These are phyloP conservation scores for Fusarium lateritium DNA, from an alignment of 2,329 filamentous ascomycete genomes.

Conservation along the genomic window DNA sequence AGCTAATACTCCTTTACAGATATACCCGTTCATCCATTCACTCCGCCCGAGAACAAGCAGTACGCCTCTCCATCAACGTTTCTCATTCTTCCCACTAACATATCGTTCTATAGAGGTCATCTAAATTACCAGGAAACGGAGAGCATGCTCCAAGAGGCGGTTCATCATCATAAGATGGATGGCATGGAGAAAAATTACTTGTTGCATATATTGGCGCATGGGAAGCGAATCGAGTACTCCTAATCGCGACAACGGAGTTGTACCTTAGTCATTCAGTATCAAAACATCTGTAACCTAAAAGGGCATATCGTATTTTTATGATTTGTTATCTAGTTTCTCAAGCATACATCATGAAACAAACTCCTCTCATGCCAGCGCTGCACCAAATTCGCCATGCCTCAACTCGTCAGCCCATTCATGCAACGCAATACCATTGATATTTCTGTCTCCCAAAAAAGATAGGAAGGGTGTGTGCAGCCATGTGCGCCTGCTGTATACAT, in stretches of 20 bases:
- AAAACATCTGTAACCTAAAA: conserved; percentile 15
- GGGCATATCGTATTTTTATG: conserved; percentile 37
- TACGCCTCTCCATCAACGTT: conserved; percentile 15
- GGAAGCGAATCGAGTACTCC: conserved; percentile 16
- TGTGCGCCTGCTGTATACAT: conserved; percentile 37
- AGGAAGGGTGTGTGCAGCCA: conserved; percentile 27
- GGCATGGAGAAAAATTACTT: background rate
- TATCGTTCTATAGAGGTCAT: conserved; percentile 16
- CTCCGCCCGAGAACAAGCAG: conserved; percentile 54
- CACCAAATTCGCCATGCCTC: conserved; percentile 34
- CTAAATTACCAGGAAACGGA: conserved; percentile 34
- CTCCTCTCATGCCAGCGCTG: conserved; percentile 35
- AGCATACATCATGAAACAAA: conserved; percentile 34
- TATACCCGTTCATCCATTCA: conserved; percentile 61
- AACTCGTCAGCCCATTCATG: conserved; percentile 23
- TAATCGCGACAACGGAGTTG: background rate
- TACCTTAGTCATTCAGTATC: background rate
- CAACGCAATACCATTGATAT: conserved; percentile 24
- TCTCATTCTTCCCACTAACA: conserved; percentile 8
- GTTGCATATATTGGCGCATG: conserved; percentile 30
- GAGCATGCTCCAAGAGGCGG: conserved; percentile 32
- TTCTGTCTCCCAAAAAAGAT: conserved; percentile 27
- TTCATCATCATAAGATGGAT: conserved; percentile 4
- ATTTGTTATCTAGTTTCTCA: conserved; percentile 41
- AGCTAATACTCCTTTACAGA: conserved; percentile 42